Evolutionary conservation across 306 rosid genomes (phyloP).

Genomic region (Acacia melanoxylon): DNA sequence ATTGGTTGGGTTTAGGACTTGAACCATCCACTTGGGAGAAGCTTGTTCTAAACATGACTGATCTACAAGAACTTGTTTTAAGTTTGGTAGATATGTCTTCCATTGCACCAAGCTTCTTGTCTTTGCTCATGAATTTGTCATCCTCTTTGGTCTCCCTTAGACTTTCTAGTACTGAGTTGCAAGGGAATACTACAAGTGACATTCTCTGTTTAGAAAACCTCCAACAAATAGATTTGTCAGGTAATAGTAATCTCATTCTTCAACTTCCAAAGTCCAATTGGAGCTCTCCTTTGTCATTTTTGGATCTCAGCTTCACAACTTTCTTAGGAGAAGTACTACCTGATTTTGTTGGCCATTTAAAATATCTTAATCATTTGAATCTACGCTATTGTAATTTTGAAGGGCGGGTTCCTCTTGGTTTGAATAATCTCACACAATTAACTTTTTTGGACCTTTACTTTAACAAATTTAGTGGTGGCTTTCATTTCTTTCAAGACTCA

Average conservation of each 20-base stretch:
- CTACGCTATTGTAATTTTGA: rapidly evolving
- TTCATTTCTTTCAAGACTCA: not conserved
- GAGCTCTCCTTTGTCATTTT: not conserved
- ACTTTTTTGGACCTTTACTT: not conserved
- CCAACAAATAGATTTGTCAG: not conserved
- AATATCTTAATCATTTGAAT: not conserved
- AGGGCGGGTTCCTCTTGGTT: not conserved
- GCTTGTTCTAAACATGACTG: conserved; percentile 3
- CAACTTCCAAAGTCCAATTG: not conserved
- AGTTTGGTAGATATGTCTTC: not conserved
- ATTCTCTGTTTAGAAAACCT: not conserved
- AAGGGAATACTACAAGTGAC: not conserved
- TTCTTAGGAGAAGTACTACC: not conserved
- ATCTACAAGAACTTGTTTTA: not conserved
- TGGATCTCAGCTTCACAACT: not conserved
- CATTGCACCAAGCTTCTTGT: not conserved
- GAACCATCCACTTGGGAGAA: not conserved
- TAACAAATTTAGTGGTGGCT: conserved; percentile 7
- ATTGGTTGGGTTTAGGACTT: not conserved
- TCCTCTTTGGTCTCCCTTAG: conserved; percentile 16
- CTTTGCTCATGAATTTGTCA: conserved; percentile 9
- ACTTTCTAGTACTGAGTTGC: rapidly evolving
- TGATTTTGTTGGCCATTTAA: not conserved
- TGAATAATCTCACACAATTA: not conserved
- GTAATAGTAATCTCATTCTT: not conserved